phyloP scores from a whole-genome alignment of 108 stramenopile genomes.

The Nitzschia inconspicua region DNA sequence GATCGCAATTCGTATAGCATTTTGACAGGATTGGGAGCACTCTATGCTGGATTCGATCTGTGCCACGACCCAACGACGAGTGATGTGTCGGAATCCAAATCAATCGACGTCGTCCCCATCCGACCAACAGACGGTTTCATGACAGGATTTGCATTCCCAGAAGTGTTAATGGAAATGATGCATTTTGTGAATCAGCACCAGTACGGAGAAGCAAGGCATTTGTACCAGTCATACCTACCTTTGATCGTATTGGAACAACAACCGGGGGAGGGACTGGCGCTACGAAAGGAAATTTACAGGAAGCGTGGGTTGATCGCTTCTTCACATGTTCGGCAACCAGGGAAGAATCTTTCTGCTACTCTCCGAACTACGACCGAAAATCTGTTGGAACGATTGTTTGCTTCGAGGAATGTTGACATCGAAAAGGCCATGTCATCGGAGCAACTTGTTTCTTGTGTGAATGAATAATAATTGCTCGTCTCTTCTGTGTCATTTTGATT shows the following conservation, averaged over 20 bases:
- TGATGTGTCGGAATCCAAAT: too few species aligned
- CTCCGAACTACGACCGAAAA: background rate
- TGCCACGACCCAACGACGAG: too few species aligned
- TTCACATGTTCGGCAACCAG: background rate
- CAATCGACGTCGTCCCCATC: too few species aligned
- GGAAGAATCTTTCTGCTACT: background rate
- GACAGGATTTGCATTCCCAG: constrained; percentile 15
- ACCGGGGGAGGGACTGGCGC: constrained; percentile 1
- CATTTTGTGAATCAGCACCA: background rate
- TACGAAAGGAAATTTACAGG: constrained; percentile 10
- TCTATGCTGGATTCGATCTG: constrained; percentile 7
- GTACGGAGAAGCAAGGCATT: background rate
- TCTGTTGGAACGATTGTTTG: constrained; percentile 1
- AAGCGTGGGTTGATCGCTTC: background rate
- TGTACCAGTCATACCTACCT: background rate
- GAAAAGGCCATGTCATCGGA: too few species aligned
- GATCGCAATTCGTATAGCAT: background rate
- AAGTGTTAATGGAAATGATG: constrained; percentile 5
- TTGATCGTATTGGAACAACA: constrained; percentile 12
- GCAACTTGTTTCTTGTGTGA: too few species aligned
- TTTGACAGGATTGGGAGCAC: constrained; percentile 1
- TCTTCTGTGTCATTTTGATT: too few species aligned
- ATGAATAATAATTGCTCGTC: too few species aligned
- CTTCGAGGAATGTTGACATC: too few species aligned
- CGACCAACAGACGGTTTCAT: constrained; percentile 2